Evolutionary conservation across 805 yeast species (phyloP).

Genomic region (Candida hungchunana): DNA sequence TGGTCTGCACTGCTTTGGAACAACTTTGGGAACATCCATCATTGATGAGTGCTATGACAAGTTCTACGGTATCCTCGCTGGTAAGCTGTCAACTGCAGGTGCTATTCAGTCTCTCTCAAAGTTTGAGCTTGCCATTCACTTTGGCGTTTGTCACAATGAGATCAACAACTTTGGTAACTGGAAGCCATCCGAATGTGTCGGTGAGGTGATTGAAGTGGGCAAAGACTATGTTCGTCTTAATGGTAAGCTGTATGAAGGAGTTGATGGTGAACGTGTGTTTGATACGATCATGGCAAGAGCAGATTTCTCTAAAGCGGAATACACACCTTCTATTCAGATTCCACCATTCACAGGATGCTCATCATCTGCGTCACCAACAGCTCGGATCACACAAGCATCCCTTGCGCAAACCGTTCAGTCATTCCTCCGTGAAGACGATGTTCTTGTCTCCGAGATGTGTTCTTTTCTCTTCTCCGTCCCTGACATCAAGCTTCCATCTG

Average conservation of each 20-base stretch:
- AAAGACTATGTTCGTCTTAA: constrained; percentile 23
- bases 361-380: too few relatives aligned
- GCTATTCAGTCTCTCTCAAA: constrained; percentile 41
- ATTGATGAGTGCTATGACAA: constrained; percentile 42
- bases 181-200: constrained; percentile 9
- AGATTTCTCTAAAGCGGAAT: too few relatives aligned
- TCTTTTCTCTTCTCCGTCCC: constrained; percentile 61
- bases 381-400: constrained; percentile 24
- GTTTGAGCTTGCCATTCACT: constrained; percentile 62
- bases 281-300: constrained; percentile 12
- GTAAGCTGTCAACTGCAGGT: constrained; percentile 45
- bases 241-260: constrained; percentile 11
- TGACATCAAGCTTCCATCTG: constrained; percentile 50
- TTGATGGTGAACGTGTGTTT: constrained; percentile 21
- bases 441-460: constrained; percentile 60
- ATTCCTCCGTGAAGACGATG: constrained; percentile 53
- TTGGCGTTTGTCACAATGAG: constrained; percentile 66
- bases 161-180: constrained; percentile 35
- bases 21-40: constrained; percentile 16
- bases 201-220: constrained; percentile 24
- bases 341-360: background rate
- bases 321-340: too few relatives aligned
- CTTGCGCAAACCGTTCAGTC: constrained; percentile 48
- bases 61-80: constrained; percentile 67
- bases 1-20: constrained; percentile 20